Base-by-base conservation (phyloP, 2,329 filamentous ascomycete species). In the Fusarium sp. region DNA sequence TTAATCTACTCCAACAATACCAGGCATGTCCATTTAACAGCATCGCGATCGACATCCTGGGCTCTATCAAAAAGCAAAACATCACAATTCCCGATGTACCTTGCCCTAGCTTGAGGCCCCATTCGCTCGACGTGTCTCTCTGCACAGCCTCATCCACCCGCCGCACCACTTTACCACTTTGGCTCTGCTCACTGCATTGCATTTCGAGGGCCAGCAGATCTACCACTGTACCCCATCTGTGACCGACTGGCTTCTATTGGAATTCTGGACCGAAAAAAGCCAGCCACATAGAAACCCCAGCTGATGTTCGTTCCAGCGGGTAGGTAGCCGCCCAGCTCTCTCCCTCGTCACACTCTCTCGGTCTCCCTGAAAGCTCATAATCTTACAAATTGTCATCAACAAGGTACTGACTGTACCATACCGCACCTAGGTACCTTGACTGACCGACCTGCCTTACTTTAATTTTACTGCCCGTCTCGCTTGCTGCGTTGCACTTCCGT, bases 81-180 rank as follows among this genome's bases (percentile, higher is more conserved):
- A 19, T 19, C 19, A 19, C 19, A 19, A 19, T 19, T 19, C 19
- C 19, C 19, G 19, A 19, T 19, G 19, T 19, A 19, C 19, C 19
- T 19, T 19, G 3, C 41, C 24, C 41, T 53, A 47, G 42, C 49
- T 63, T 40, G 53, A 40, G 34, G 48, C 61, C 59, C 53, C 53
- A 46, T 62, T 62, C 50, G 58, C 57, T 68, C 61, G 42, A 70
- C 65, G 63, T 69, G 60, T 70, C 64, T 61, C 51, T 70, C 51
- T 70, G 61, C 68, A 69, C 63, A 69, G 68, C 65, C 68, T 69
- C 61, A 43, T 38, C 39, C 39, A 47, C 61, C 49, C 55, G 58
- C 58, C 47, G 48, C 53, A 57, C 60, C 50, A 52, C 26, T 55
- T 53, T 53, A 45, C 19, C 19, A 42, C 49, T 57, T 50, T 34